A percentile compares a stretch with the other conserved stretches of the same genome.
These are phyloP conservation scores for Leccinum laetum DNA, from an alignment of 1,284 basidiomycete species.

Conservation along the genomic window DNA sequence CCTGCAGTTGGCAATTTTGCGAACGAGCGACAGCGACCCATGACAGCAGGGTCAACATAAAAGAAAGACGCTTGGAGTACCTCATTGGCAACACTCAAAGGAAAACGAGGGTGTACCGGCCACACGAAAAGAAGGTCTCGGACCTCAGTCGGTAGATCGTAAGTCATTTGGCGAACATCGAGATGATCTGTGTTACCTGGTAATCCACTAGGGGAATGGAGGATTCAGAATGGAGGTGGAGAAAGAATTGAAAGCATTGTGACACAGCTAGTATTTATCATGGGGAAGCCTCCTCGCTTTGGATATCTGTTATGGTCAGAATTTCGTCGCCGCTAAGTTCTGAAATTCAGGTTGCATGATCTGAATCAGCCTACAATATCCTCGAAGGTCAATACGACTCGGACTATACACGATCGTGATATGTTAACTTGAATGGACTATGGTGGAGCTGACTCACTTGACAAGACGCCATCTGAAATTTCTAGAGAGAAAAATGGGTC, in stretches of 20 bases:
- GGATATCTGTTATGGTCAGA: constrained; percentile 8
- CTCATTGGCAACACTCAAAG: constrained; percentile 12
- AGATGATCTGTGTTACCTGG: constrained; percentile 10
- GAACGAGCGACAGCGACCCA: constrained; percentile 16
- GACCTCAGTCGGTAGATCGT: constrained; percentile 8
- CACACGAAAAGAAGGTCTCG: constrained; percentile 21
- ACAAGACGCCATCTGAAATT: not conserved
- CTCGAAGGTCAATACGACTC: not conserved
- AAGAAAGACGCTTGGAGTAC: constrained; percentile 1
- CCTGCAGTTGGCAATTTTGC: constrained; percentile 23
- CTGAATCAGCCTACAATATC: not conserved
- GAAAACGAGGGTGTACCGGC: constrained; percentile 16
- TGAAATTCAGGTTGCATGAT: not conserved
- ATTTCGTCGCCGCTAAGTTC: not conserved
- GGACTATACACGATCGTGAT: not conserved
- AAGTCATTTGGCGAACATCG: not conserved
- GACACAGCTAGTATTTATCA: constrained; percentile 12
- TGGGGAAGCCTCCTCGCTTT: not conserved
- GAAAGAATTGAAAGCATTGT: not conserved
- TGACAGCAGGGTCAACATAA: constrained; percentile 19
- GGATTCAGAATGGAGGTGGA: not conserved
- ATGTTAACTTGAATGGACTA: too few relatives aligned
- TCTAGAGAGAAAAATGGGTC: not conserved
- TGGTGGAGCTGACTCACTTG: not conserved
- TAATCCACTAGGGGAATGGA: constrained; percentile 14